Evolutionary conservation across 371 early-diverging fungal genomes (phyloP).

Genomic region (Lichtheimia ornata): DNA sequence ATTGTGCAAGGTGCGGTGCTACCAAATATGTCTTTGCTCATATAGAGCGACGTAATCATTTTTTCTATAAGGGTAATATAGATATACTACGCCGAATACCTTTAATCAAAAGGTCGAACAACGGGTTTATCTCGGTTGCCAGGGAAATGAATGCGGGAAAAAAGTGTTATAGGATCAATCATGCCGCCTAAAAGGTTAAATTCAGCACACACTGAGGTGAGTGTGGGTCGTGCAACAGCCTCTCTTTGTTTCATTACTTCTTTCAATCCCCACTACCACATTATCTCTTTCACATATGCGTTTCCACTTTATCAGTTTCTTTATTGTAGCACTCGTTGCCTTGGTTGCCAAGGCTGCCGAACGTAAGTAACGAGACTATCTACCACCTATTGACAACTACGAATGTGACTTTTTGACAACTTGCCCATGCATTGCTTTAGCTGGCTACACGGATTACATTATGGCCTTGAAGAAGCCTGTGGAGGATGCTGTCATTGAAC

Average conservation of each 20-base stretch:
- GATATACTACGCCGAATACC: too few species aligned
- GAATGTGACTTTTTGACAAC: neutral
- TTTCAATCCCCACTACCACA: neutral
- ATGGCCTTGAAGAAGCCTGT: constrained; percentile 23
- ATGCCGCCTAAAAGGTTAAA: too few species aligned
- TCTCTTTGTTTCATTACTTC: neutral
- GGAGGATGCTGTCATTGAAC: constrained; percentile 10
- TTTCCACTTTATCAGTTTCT: neutral
- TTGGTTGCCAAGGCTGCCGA: constrained; percentile 9
- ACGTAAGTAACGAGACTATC: neutral
- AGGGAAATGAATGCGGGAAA: too few species aligned
- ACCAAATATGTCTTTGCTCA: too few species aligned
- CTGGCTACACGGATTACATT: constrained; percentile 19
- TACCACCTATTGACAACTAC: neutral
- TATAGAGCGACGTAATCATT: too few species aligned
- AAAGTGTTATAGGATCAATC: too few species aligned
- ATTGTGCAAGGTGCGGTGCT: too few species aligned
- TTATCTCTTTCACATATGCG: constrained; percentile 2
- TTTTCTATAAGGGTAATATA: too few species aligned
- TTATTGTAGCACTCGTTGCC: constrained; percentile 7
- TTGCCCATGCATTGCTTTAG: neutral
- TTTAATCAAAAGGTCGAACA: too few species aligned
- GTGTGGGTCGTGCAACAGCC: too few species aligned
- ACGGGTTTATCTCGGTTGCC: too few species aligned
- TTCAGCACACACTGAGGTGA: too few species aligned